phyloP scores from a whole-genome alignment of 208 protist species.

The Crithidia bombi region DNA sequence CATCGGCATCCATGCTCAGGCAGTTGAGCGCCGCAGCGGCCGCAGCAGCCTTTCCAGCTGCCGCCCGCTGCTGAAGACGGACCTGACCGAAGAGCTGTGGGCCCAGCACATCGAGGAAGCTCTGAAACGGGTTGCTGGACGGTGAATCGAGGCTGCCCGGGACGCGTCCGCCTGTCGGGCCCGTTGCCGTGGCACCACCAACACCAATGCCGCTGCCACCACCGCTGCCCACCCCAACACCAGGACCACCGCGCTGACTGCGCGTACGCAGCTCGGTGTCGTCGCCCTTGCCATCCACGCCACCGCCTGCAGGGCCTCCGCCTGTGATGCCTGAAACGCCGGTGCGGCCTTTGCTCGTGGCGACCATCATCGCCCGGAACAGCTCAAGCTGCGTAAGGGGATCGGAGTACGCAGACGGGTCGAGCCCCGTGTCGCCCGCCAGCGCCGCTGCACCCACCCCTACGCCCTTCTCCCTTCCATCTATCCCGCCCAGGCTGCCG shows the following conservation, averaged over 20 bases:
- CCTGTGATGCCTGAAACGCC: no score
- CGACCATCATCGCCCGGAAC: slow-evolving; percentile 36
- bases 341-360: slow-evolving; percentile 31
- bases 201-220: not conserved
- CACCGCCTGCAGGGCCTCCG: slow-evolving; percentile 1
- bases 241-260: not conserved
- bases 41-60: slow-evolving; percentile 11
- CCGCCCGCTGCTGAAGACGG: slow-evolving; percentile 23
- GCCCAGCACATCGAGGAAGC: slow-evolving; percentile 30
- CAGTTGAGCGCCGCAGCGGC: not conserved
- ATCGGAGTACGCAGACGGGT: slow-evolving; percentile 29
- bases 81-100: slow-evolving; percentile 31
- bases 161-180: not conserved
- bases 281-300: slow-evolving; percentile 19
- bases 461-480: not conserved
- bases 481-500: not conserved
- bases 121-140: slow-evolving; percentile 20
- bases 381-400: slow-evolving; percentile 33
- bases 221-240: not conserved
- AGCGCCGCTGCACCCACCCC: slow-evolving; percentile 1
- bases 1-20: not conserved
- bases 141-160: not conserved
- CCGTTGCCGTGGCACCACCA: not conserved
- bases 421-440: slow-evolving; percentile 17
- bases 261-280: slow-evolving; percentile 15